A percentile compares a stretch with the other conserved stretches of the same genome.
Conservation (phyloP, 2,329 filamentous ascomycete genomes). For the Penicillium sp. region DNA sequence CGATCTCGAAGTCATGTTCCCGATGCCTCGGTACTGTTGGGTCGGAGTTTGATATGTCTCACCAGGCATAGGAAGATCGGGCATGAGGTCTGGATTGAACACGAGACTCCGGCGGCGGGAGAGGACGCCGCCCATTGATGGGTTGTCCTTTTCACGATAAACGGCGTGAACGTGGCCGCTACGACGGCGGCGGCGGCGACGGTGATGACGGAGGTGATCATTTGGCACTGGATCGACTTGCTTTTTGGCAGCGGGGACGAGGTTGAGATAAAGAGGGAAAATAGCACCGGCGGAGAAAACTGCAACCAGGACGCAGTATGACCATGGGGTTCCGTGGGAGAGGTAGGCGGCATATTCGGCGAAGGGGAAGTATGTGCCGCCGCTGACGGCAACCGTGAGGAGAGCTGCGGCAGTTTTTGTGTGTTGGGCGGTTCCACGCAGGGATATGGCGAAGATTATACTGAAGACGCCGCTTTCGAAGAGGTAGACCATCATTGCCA, state of each 20-base stretch:
- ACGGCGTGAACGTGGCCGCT: conserved; percentile 7
- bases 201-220: conserved; percentile 33
- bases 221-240: conserved; percentile 52
- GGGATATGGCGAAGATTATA: conserved; percentile 56
- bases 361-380: conserved; percentile 56
- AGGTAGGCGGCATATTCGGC: conserved; percentile 50
- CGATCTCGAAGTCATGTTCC: not conserved
- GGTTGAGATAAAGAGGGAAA: conserved; percentile 56
- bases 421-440: conserved; percentile 58
- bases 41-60: conserved; percentile 12
- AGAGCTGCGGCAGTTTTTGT: conserved; percentile 57
- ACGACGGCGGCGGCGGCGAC: conserved; percentile 16
- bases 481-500: conserved; percentile 55
- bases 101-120: conserved; percentile 31
- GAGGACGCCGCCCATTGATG: conserved; percentile 28
- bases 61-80: conserved; percentile 16
- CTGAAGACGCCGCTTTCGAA: conserved; percentile 62
- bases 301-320: conserved; percentile 54
- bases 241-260: conserved; percentile 46
- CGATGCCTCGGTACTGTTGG: not conserved
- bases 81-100: conserved; percentile 21
- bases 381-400: conserved; percentile 54
- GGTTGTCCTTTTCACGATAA: conserved; percentile 31
- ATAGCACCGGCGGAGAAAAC: conserved; percentile 51
- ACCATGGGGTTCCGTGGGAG: conserved; percentile 43